These are phyloP conservation scores for Spizellomyces punctatus DNA, from an alignment of 192 early-diverging fungal species.

Conservation along the genomic window DNA sequence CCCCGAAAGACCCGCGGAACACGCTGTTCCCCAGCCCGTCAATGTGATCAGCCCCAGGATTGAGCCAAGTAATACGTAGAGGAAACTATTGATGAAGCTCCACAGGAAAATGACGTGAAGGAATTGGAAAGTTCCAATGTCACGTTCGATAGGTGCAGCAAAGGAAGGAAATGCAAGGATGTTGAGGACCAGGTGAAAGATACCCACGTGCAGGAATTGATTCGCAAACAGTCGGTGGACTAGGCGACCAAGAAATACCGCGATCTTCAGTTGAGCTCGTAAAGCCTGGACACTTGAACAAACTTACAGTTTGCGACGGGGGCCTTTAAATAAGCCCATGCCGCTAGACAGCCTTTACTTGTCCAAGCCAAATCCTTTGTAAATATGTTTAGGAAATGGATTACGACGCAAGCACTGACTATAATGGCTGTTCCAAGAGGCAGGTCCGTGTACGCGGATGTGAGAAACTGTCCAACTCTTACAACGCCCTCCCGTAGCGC, in stretches of 20 bases:
- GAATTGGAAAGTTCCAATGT: constrained; percentile 18
- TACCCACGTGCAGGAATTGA: constrained; percentile 15
- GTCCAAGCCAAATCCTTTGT: background rate
- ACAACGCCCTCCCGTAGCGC: no score
- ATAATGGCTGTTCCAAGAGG: constrained; percentile 1
- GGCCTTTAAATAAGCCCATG: background rate
- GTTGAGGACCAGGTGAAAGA: constrained; percentile 10
- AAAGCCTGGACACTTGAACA: background rate
- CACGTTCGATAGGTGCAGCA: constrained; percentile 6
- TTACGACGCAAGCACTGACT: background rate
- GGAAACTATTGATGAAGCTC: background rate
- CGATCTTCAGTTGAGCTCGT: background rate
- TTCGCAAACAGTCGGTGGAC: constrained; percentile 13
- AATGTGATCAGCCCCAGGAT: constrained; percentile 6
- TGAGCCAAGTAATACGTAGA: constrained; percentile 9
- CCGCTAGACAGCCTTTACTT: background rate
- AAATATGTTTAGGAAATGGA: constrained; percentile 1
- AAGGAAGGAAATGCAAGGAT: constrained; percentile 11
- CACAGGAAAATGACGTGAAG: constrained; percentile 2
- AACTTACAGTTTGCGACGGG: background rate
- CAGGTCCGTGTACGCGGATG: background rate
- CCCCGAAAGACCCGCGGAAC: constrained; percentile 8
- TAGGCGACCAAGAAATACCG: background rate
- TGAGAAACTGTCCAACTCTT: background rate
- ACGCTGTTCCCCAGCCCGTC: background rate